Percentiles rank a stretch among this genome's conserved stretches.
Evolutionary conservation across 352 stramenopile species (phyloP).

Genomic region (Phytophthora meadii): DNA sequence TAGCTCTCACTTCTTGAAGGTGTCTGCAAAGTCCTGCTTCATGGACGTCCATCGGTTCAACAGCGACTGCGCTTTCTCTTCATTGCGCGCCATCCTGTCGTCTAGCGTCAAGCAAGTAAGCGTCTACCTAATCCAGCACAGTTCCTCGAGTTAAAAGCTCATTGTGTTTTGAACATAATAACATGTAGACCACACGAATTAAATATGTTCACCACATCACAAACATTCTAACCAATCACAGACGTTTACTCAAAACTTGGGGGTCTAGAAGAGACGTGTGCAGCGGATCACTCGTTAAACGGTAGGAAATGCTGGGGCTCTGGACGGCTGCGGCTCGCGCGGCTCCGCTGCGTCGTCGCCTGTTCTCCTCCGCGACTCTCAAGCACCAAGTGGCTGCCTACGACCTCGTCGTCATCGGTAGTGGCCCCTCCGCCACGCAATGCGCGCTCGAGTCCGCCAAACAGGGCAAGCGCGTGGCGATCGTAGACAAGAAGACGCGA

Average conservation of each 20-base stretch:
- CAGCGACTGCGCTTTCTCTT: conserved; percentile 98
- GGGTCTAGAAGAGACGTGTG: not conserved
- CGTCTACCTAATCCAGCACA: too few species aligned
- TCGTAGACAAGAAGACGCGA: conserved; percentile 73
- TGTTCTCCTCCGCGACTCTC: conserved; percentile 25
- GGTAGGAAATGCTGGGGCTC: conserved; percentile 22
- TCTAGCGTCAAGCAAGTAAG: not conserved
- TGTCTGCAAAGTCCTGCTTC: conserved; percentile 93
- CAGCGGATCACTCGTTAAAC: conserved; percentile 13
- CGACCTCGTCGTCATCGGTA: conserved; percentile 90
- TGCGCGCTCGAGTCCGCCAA: conserved; percentile 90
- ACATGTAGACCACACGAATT: too few species aligned
- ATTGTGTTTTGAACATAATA: too few species aligned
- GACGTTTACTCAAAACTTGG: conserved; percentile 5
- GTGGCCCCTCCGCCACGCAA: conserved; percentile 83
- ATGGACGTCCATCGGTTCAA: conserved; percentile 99
- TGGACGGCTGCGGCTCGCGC: conserved; percentile 19
- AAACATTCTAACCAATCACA: conserved; percentile 16
- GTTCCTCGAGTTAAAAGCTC: too few species aligned
- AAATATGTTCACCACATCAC: not conserved
- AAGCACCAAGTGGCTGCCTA: conserved; percentile 65
- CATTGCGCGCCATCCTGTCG: conserved; percentile 95
- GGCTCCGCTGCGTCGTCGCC: conserved; percentile 1
- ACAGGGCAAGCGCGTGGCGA: conserved; percentile 75
- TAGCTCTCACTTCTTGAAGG: conserved; percentile 77